A percentile compares a stretch with the other conserved stretches of the same genome.
These are phyloP conservation scores for Takakia lepidozioides DNA, from an alignment of 225 moss, liverwort and hornwort species.

Conservation along the genomic window DNA sequence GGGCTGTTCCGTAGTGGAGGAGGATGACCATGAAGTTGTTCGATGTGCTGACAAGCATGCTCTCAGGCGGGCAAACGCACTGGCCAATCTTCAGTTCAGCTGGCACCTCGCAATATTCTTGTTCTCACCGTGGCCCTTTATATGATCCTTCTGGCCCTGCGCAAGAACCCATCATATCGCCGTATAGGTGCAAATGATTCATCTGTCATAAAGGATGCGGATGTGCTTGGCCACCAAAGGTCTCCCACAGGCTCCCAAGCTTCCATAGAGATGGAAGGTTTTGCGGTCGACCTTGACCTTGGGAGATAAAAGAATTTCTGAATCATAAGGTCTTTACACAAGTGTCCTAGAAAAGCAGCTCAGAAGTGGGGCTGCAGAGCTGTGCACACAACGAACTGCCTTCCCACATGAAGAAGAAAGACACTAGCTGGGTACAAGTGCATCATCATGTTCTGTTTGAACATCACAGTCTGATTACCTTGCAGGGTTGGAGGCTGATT, in stretches of 20 bases:
- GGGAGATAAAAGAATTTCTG: slow-evolving; percentile 10
- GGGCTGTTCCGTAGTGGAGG: slow-evolving; percentile 23
- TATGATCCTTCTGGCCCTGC: slow-evolving; percentile 7
- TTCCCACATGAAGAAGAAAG: too few relatives aligned
- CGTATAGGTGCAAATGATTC: slow-evolving; percentile 6
- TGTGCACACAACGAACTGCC: too few relatives aligned
- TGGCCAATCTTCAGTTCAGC: slow-evolving; percentile 65
- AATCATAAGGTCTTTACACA: too few relatives aligned
- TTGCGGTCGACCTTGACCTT: slow-evolving; percentile 14
- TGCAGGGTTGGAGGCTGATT: too few relatives aligned
- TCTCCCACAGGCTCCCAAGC: slow-evolving; percentile 12
- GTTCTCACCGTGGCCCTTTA: slow-evolving; percentile 22
- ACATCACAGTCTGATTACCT: too few relatives aligned
- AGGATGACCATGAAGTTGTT: slow-evolving; percentile 15
- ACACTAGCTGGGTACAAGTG: too few relatives aligned
- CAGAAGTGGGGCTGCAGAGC: too few relatives aligned
- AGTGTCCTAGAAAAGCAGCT: too few relatives aligned
- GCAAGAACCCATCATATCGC: slow-evolving; percentile 8
- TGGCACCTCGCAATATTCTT: slow-evolving; percentile 60
- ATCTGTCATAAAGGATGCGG: neutral
- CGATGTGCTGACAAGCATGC: slow-evolving; percentile 9
- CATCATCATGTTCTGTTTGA: too few relatives aligned
- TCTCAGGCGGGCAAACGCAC: slow-evolving; percentile 51
- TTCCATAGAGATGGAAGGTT: slow-evolving; percentile 15
- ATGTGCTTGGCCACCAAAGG: neutral